Conservation (phyloP, 2,329 filamentous ascomycete species). For the Hyphodiscus sp. region DNA sequence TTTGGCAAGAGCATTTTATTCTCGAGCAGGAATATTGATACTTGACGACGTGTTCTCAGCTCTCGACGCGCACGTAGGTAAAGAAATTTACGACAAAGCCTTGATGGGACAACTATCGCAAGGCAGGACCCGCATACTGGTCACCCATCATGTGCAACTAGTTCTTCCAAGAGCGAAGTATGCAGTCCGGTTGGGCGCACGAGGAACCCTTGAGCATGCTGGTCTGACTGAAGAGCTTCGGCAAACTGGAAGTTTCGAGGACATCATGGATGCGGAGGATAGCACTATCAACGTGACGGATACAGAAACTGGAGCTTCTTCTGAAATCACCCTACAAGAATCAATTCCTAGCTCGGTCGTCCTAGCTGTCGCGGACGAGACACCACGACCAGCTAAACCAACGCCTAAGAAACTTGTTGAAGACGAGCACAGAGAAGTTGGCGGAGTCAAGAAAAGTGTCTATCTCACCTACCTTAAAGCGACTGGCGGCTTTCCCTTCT, state of each 20-base stretch:
- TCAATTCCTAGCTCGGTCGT: neutral
- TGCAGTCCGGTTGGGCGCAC: conserved; percentile 62
- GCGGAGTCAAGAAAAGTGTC: conserved; percentile 59
- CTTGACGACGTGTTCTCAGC: conserved; percentile 77
- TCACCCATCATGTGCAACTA: conserved; percentile 70
- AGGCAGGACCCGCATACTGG: conserved; percentile 66
- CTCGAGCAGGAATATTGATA: conserved; percentile 64
- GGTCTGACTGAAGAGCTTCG: conserved; percentile 57
- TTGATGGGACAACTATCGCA: conserved; percentile 61
- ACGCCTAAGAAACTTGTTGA: conserved; percentile 60
- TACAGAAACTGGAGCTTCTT: conserved; percentile 32
- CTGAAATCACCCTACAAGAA: conserved; percentile 35
- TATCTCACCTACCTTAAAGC: conserved; percentile 60
- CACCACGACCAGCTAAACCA: conserved; percentile 30
- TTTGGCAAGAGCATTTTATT: conserved; percentile 72
- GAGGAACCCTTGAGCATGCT: conserved; percentile 51
- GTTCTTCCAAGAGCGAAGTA: conserved; percentile 65
- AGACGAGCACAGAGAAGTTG: conserved; percentile 63
- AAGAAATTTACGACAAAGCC: conserved; percentile 70
- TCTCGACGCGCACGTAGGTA: conserved; percentile 71
- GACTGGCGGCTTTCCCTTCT: conserved; percentile 57
- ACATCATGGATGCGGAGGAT: conserved; percentile 50
- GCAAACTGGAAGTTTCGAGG: conserved; percentile 46
- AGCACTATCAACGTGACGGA: conserved; percentile 30
- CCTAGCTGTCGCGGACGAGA: conserved; percentile 23